Conservation (phyloP, 768 basidiomycete genomes). For the Suillus decipiens region DNA sequence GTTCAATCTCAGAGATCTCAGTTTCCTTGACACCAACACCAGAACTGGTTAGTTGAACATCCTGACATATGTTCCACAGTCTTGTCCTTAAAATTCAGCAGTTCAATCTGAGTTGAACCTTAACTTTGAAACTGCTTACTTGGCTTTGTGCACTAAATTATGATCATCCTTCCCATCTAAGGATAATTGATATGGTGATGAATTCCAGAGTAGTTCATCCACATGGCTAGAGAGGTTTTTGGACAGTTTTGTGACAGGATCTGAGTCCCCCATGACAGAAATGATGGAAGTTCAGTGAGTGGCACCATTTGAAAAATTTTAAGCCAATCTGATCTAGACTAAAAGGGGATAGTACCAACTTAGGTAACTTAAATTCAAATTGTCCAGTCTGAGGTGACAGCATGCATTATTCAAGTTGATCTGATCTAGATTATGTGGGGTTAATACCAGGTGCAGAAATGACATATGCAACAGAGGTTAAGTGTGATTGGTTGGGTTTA, state of each 20-base stretch:
- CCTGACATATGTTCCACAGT: background rate
- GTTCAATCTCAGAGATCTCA: background rate
- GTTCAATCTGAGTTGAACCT: background rate
- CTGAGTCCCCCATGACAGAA: background rate
- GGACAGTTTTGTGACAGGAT: conserved; percentile 2
- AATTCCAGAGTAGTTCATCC: background rate
- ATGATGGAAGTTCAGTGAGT: background rate
- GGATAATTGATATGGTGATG: conserved; percentile 1
- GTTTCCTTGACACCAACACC: background rate
- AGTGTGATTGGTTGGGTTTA: too few species aligned
- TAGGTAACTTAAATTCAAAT: background rate
- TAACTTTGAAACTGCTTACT: background rate
- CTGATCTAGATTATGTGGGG: background rate
- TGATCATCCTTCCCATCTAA: background rate
- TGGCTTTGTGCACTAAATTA: background rate
- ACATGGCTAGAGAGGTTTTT: background rate
- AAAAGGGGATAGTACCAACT: background rate
- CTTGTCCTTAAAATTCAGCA: background rate
- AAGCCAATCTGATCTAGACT: background rate
- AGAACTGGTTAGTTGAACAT: conserved; percentile 4
- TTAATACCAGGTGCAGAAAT: background rate
- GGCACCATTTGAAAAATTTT: conserved; percentile 2
- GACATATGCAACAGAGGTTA: background rate
- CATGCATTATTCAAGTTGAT: background rate
- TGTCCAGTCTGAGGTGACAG: background rate